Percentiles rank a stretch among this genome's conserved stretches.
These are phyloP conservation scores for Zygoascus biomembranicola DNA, from an alignment of 805 yeast species.

Conservation along the genomic window DNA sequence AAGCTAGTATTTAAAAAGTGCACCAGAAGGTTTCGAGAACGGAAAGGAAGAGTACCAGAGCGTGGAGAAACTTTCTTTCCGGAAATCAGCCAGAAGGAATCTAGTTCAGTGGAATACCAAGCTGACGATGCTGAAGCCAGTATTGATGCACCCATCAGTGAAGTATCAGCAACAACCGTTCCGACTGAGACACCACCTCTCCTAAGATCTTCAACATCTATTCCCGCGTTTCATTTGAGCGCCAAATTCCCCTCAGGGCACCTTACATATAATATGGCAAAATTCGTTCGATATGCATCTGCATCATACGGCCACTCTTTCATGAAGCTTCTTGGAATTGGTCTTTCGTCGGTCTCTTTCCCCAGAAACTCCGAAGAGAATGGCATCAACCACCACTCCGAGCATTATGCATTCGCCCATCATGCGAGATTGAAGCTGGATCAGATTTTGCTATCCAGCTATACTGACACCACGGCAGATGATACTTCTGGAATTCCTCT, in stretches of 20 bases:
- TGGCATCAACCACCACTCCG: constrained; percentile 23
- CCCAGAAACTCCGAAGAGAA: neutral
- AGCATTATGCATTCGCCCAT: constrained; percentile 27
- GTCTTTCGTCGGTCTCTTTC: constrained; percentile 4
- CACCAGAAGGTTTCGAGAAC: constrained; percentile 10
- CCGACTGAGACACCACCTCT: neutral
- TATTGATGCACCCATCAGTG: neutral
- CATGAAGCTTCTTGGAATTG: constrained; percentile 25
- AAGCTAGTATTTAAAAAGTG: constrained; percentile 13
- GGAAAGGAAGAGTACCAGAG: constrained; percentile 10
- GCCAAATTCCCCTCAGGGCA: constrained; percentile 21
- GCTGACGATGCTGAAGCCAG: neutral
- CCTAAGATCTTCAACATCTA: neutral
- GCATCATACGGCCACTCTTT: constrained; percentile 31
- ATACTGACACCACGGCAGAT: constrained; percentile 19
- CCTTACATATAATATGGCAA: constrained; percentile 23
- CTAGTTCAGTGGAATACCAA: neutral
- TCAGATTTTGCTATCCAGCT: constrained; percentile 26
- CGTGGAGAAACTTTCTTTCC: neutral
- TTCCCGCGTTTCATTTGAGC: neutral
- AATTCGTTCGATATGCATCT: constrained; percentile 26
- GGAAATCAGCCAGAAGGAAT: neutral
- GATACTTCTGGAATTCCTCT: constrained; percentile 25
- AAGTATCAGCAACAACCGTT: neutral
- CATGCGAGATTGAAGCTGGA: constrained; percentile 25